A percentile compares a stretch with the other conserved stretches of the same genome.
Conservation (phyloP, 805 yeast genomes). For the Saccharomycopsis sp. region DNA sequence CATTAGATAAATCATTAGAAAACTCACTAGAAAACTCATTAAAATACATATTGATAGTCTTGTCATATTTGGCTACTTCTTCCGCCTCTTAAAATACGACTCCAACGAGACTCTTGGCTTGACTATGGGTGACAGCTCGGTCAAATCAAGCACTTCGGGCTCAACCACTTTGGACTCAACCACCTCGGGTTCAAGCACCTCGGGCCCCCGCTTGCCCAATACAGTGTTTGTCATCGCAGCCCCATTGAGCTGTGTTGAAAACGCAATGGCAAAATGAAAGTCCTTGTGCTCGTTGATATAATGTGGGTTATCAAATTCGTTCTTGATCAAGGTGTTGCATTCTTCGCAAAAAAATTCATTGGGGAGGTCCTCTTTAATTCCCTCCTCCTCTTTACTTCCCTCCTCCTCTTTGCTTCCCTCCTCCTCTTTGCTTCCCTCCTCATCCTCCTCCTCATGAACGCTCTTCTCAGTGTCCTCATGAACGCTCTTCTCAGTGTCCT, state of each 20-base stretch:
- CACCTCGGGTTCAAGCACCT: not conserved
- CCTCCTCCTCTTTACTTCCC: slow-evolving; percentile 3
- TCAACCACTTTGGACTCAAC: not conserved
- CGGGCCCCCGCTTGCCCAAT: not conserved
- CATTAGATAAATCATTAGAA: no score
- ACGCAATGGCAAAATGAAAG: slow-evolving; percentile 18
- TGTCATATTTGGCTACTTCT: no score
- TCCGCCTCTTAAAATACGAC: no score
- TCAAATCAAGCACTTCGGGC: not conserved
- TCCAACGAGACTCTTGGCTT: no score
- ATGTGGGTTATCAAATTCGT: not conserved
- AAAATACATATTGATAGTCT: no score
- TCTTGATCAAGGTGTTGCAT: slow-evolving; percentile 6
- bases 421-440: not conserved
- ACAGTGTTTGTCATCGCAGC: slow-evolving; percentile 9
- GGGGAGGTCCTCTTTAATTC: not conserved
- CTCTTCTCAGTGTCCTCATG: not conserved
- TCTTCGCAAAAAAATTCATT: slow-evolving; percentile 9
- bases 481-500: not conserved
- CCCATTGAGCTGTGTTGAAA: slow-evolving; percentile 17
- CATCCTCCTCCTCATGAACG: not conserved
- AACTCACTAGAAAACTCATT: no score
- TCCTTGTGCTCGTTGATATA: slow-evolving; percentile 17
- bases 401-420: not conserved
- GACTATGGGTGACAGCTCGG: no score